phyloP scores from a whole-genome alignment of 495 filamentous ascomycete genomes.

The Talaromyces proteolyticus region DNA sequence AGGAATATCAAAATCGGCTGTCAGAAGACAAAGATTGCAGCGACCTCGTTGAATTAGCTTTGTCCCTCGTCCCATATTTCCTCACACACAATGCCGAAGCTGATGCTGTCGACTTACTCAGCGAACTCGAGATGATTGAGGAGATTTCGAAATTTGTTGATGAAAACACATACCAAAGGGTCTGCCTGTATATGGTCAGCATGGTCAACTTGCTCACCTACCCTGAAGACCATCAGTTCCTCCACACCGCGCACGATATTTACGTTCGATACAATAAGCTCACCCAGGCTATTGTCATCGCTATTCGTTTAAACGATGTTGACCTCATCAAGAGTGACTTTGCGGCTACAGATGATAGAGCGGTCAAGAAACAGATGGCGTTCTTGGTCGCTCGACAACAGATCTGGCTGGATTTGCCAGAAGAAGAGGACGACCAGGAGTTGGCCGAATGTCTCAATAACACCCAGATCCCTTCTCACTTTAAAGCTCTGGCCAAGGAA shows the following conservation, averaged over 20 bases:
- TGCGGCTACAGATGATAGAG: conserved; percentile 68
- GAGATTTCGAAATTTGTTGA: conserved; percentile 85
- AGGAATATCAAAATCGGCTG: conserved; percentile 79
- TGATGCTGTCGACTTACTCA: conserved; percentile 94
- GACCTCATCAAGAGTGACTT: conserved; percentile 77
- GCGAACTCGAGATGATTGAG: conserved; percentile 94
- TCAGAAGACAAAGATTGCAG: conserved; percentile 55
- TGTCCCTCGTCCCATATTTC: conserved; percentile 87
- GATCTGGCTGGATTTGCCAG: conserved; percentile 68
- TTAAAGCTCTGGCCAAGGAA: conserved; percentile 89
- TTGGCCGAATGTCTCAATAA: conserved; percentile 82
- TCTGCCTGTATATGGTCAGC: conserved; percentile 97
- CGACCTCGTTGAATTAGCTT: conserved; percentile 76
- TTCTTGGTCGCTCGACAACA: conserved; percentile 90
- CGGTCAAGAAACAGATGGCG: conserved; percentile 89
- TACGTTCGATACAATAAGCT: conserved; percentile 89
- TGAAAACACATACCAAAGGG: conserved; percentile 86
- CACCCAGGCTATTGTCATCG: conserved; percentile 87
- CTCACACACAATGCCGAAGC: conserved; percentile 96
- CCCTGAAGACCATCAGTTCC: conserved; percentile 92
- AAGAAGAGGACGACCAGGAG: conserved; percentile 63
- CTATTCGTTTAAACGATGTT: conserved; percentile 85
- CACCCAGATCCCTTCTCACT: conserved; percentile 80
- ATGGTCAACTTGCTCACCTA: conserved; percentile 98
- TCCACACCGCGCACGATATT: conserved; percentile 82